phyloP scores from a whole-genome alignment of 352 stramenopile species.

The Elongisporangium anandrum region DNA sequence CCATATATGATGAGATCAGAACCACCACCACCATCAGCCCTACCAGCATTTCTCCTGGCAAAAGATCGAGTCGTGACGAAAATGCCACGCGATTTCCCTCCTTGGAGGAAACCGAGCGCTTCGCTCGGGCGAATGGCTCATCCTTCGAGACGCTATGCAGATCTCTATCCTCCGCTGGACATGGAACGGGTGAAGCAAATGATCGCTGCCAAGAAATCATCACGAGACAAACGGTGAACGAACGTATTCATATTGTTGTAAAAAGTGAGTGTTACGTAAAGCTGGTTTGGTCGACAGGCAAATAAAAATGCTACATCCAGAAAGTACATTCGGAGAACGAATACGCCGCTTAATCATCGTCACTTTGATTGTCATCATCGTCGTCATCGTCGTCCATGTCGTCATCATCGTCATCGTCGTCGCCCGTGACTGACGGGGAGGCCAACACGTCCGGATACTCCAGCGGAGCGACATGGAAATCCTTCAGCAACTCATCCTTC shows the following conservation, averaged over 20 bases:
- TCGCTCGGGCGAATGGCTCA: neutral
- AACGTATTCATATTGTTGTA: too few relatives aligned
- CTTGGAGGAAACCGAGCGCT: neutral
- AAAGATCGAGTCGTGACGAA: neutral
- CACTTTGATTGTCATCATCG: neutral
- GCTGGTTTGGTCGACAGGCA: neutral
- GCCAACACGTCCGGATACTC: slow-evolving; percentile 11
- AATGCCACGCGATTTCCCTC: neutral
- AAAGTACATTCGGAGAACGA: neutral
- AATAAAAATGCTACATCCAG: too few relatives aligned
- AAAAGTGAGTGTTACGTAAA: neutral
- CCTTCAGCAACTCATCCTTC: slow-evolving; percentile 3
- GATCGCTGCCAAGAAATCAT: slow-evolving; percentile 17
- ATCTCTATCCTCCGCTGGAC: slow-evolving; percentile 34
- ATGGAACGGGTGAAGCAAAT: slow-evolving; percentile 33
- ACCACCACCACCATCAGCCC: neutral
- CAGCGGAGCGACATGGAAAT: slow-evolving; percentile 13
- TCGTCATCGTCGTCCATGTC: neutral
- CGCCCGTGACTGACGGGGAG: neutral
- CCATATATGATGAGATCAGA: neutral
- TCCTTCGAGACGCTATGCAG: slow-evolving; percentile 37
- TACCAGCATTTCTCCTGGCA: neutral
- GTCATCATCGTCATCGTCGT: neutral
- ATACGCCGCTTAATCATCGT: neutral
- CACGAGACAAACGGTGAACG: too few relatives aligned